These are phyloP conservation scores for Zanthoxylum bungeanum DNA, from an alignment of 345 rosid genomes.

Conservation along the genomic window DNA sequence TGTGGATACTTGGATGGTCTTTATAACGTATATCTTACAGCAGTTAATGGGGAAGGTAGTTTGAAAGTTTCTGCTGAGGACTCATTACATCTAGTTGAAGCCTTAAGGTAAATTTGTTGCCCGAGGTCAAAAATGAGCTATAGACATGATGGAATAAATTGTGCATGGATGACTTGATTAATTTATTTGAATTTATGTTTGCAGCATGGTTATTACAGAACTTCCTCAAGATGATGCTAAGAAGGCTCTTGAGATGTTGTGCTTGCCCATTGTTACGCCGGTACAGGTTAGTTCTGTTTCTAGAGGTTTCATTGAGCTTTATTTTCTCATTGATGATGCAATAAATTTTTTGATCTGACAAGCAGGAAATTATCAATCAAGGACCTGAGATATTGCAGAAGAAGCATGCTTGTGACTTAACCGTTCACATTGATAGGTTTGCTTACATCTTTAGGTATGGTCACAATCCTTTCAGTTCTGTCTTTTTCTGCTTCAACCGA, in stretches of 20 bases:
- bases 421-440: slow-evolving; percentile 92
- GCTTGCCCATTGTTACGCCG: slow-evolving; percentile 80
- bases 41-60: slow-evolving; percentile 76
- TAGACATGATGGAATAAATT: slow-evolving; percentile 12
- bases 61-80: slow-evolving; percentile 91
- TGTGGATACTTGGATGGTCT: slow-evolving; percentile 79
- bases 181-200: slow-evolving; percentile 26
- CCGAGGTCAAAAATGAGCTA: slow-evolving; percentile 6
- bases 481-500: slow-evolving; percentile 1
- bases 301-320: not conserved
- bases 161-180: slow-evolving; percentile 16
- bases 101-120: slow-evolving; percentile 60
- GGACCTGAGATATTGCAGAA: slow-evolving; percentile 77
- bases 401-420: slow-evolving; percentile 88
- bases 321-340: slow-evolving; percentile 16
- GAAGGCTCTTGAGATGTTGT: slow-evolving; percentile 77
- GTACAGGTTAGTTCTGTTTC: slow-evolving; percentile 60
- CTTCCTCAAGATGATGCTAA: slow-evolving; percentile 86
- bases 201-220: slow-evolving; percentile 94
- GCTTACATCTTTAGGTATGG: slow-evolving; percentile 93
- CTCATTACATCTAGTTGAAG: slow-evolving; percentile 89
- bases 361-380: slow-evolving; percentile 70
- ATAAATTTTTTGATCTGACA: slow-evolving; percentile 13
- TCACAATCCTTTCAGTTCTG: slow-evolving; percentile 16
- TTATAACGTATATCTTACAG: slow-evolving; percentile 71